A percentile compares a stretch with the other conserved stretches of the same genome.
Conservation (phyloP, 805 yeast genomes). For the Candida andamanensis region DNA sequence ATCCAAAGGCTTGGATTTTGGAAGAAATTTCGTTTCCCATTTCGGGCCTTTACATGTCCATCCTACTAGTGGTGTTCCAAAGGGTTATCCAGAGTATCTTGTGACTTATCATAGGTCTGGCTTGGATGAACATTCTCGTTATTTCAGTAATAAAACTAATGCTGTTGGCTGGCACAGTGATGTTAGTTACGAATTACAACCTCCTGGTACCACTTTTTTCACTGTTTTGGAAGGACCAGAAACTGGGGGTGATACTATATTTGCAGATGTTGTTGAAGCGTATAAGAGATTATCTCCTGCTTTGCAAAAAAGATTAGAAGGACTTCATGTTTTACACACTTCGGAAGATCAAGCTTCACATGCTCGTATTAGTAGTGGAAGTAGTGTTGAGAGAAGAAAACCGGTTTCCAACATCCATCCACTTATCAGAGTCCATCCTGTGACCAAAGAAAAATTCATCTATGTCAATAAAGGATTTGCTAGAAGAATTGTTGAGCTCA, state of each 20-base stretch:
- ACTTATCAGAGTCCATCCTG: conserved; percentile 68
- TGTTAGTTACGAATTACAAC: conserved; percentile 67
- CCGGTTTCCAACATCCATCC: conserved; percentile 65
- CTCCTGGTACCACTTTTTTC: conserved; percentile 68
- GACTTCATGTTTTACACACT: conserved; percentile 65
- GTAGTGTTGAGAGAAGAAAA: conserved; percentile 68
- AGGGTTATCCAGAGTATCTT: conserved; percentile 59
- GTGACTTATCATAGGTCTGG: conserved; percentile 51
- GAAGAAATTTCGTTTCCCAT: conserved; percentile 51
- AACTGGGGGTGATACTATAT: conserved; percentile 75
- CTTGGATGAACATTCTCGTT: conserved; percentile 31
- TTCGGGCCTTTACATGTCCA: conserved; percentile 72
- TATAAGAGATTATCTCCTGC: conserved; percentile 66
- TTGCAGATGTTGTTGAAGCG: conserved; percentile 67
- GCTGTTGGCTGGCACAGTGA: conserved; percentile 65
- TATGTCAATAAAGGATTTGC: conserved; percentile 59
- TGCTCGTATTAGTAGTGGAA: conserved; percentile 55
- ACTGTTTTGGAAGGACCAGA: conserved; percentile 54
- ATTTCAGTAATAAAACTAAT: conserved; percentile 29
- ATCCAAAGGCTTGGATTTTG: conserved; percentile 43
- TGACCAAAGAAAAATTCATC: conserved; percentile 54
- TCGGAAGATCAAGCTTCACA: conserved; percentile 65
- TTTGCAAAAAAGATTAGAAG: conserved; percentile 52
- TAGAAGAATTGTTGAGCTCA: conserved; percentile 64
- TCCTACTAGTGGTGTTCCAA: conserved; percentile 70